Percentiles rank a stretch among this genome's conserved stretches.
These are phyloP conservation scores for Scalesia atractyloides DNA, from an alignment of 129 eudicot genomes.

Conservation along the genomic window DNA sequence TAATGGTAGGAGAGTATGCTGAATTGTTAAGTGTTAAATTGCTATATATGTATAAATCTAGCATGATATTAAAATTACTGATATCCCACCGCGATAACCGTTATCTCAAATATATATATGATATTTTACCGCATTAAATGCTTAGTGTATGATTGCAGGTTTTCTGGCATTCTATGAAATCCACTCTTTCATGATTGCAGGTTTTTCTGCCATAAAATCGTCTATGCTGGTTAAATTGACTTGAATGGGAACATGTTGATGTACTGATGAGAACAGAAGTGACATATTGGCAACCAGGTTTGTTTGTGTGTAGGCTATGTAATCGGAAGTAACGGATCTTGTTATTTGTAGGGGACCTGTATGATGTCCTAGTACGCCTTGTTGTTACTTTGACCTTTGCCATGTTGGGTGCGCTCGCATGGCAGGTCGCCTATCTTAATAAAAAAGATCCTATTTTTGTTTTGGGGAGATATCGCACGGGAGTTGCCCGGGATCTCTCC, in stretches of 20 bases:
- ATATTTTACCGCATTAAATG: too few species aligned
- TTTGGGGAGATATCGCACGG: slow-evolving; percentile 18
- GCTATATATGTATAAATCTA: too few species aligned
- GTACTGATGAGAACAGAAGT: not conserved
- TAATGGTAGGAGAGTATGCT: too few species aligned
- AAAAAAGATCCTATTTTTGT: slow-evolving; percentile 23
- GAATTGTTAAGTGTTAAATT: too few species aligned
- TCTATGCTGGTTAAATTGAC: not conserved
- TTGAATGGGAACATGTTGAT: slow-evolving; percentile 10
- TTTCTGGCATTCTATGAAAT: not conserved
- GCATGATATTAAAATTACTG: too few species aligned
- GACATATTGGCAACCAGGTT: slow-evolving; percentile 21
- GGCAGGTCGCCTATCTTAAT: slow-evolving; percentile 51
- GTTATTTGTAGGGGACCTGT: not conserved
- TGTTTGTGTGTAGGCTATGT: slow-evolving; percentile 6
- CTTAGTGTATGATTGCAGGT: too few species aligned
- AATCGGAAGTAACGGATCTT: slow-evolving; percentile 10
- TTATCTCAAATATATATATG: too few species aligned
- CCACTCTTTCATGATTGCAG: not conserved
- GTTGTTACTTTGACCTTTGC: slow-evolving; percentile 41
- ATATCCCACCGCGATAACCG: too few species aligned
- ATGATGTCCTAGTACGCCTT: slow-evolving; percentile 13
- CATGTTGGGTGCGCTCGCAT: slow-evolving; percentile 66
- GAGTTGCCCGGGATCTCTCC: too few species aligned
- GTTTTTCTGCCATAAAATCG: not conserved